Conservation (phyloP, 306 rosid genomes). For the Pyrus betulifolia region DNA sequence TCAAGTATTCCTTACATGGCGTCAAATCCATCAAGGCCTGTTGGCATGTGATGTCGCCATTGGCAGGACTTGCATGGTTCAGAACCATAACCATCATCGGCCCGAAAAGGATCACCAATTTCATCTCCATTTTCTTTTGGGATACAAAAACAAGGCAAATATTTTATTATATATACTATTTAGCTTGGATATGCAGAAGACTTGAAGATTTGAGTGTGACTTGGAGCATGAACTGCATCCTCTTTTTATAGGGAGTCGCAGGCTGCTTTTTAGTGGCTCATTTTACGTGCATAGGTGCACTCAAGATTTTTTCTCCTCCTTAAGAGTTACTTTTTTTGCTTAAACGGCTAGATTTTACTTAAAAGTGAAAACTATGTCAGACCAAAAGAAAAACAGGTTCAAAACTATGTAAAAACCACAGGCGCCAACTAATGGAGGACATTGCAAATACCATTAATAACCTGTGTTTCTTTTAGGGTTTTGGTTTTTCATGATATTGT, state of each 20-base stretch:
- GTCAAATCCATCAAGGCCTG: background rate
- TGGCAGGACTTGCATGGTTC: background rate
- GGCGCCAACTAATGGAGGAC: background rate
- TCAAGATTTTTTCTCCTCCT: background rate
- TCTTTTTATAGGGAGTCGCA: background rate
- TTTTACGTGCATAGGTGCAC: background rate
- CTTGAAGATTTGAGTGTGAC: background rate
- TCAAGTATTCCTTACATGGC: slow-evolving; percentile 12
- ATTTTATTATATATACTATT: background rate
- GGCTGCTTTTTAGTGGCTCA: background rate
- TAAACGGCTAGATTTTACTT: background rate
- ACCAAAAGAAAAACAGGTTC: background rate
- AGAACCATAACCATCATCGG: background rate
- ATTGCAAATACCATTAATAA: background rate
- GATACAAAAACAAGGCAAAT: background rate
- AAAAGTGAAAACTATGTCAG: background rate
- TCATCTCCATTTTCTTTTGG: slow-evolving; percentile 10
- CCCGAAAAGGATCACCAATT: background rate
- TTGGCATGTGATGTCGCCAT: slow-evolving; percentile 9
- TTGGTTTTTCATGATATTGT: too few relatives aligned
- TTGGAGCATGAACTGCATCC: background rate
- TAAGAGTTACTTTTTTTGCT: background rate
- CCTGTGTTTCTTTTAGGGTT: background rate
- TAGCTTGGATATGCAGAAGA: background rate
- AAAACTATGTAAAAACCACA: background rate